phyloP scores from a whole-genome alignment of 345 rosid genomes.

The Physaria fendleri region DNA sequence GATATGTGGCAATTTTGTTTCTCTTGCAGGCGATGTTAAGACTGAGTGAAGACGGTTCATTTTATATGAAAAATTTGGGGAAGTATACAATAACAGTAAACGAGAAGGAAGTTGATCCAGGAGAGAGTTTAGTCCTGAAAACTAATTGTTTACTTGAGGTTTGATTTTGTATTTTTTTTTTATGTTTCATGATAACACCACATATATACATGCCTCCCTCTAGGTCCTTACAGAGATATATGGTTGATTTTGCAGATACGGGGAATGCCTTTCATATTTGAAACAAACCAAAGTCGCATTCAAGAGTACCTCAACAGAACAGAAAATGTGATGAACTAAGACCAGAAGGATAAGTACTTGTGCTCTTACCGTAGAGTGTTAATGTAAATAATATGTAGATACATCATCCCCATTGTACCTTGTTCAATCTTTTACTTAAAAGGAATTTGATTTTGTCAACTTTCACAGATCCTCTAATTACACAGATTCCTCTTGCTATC shows the following conservation, averaged over 20 bases:
- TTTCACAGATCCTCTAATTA: too few species aligned
- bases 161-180: conserved; percentile 14
- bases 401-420: conserved; percentile 2
- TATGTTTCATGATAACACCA: not conserved
- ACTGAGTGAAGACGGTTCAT: conserved; percentile 65
- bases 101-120: conserved; percentile 53
- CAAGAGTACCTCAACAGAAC: conserved; percentile 39
- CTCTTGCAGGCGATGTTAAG: conserved; percentile 56
- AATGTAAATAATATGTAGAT: not conserved
- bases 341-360: not conserved
- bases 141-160: conserved; percentile 77
- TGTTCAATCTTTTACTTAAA: conserved; percentile 10
- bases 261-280: conserved; percentile 66
- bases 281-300: conserved; percentile 49
- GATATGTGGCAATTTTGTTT: not conserved
- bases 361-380: too few species aligned
- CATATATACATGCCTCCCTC: not conserved
- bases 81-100: conserved; percentile 57
- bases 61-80: conserved; percentile 64
- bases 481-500: too few species aligned
- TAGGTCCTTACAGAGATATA: not conserved
- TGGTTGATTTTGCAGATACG: conserved; percentile 53
- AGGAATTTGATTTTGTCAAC: too few species aligned
- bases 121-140: conserved; percentile 39
- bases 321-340: conserved; percentile 18